Conservation (phyloP, 2,329 filamentous ascomycete species). For the Claviceps purpurea region DNA sequence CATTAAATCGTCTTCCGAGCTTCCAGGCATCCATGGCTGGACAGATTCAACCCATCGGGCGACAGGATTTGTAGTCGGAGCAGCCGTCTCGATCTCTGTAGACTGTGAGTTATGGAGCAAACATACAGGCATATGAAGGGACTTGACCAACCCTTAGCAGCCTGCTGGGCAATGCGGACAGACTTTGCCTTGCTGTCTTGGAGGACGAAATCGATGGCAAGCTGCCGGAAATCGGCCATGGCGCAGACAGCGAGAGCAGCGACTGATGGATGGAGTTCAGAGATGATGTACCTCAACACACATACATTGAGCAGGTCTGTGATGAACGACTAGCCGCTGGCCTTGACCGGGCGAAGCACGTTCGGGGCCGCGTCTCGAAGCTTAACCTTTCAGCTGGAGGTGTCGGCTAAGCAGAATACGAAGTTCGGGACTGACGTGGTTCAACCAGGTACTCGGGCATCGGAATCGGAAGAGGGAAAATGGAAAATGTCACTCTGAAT, state of each 20-base stretch:
- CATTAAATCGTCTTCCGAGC: conserved; percentile 23
- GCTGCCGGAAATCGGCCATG: conserved; percentile 39
- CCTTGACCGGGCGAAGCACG: neutral
- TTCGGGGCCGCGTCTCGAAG: too few relatives aligned
- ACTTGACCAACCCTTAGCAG: conserved; percentile 26
- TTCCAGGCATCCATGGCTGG: conserved; percentile 38
- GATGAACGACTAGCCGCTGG: neutral
- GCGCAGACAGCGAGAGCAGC: neutral
- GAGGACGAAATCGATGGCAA: conserved; percentile 41
- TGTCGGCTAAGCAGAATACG: neutral
- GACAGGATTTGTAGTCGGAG: conserved; percentile 30
- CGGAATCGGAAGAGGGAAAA: neutral
- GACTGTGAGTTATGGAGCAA: conserved; percentile 5
- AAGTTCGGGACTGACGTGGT: neutral
- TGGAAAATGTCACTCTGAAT: neutral
- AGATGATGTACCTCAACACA: neutral
- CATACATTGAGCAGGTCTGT: too few relatives aligned
- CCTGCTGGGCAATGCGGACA: conserved; percentile 27
- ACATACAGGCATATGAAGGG: neutral
- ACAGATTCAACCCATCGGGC: conserved; percentile 43
- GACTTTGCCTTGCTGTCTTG: conserved; percentile 31
- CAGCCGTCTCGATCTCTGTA: conserved; percentile 31
- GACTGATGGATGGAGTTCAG: neutral
- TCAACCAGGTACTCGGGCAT: too few relatives aligned
- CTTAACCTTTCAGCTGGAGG: neutral